Evolutionary conservation across 1,284 basidiomycete species (phyloP).

Genomic region (Ceratobasidium sp.): DNA sequence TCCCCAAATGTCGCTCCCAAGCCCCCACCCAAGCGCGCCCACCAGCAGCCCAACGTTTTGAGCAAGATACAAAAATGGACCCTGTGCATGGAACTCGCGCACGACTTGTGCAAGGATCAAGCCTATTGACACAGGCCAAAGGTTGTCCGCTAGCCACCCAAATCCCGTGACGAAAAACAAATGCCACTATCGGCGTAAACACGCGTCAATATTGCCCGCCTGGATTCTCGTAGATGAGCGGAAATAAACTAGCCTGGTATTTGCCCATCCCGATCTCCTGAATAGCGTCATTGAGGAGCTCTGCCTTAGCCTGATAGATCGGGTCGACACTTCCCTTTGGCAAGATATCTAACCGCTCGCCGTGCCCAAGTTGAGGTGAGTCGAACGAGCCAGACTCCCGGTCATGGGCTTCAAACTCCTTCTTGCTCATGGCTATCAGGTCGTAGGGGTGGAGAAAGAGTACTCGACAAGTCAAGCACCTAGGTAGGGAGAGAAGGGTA

Average conservation of each 20-base stretch:
- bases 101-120: conserved; percentile 52
- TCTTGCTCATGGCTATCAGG: not conserved
- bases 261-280: conserved; percentile 81
- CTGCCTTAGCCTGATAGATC: conserved; percentile 73
- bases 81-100: conserved; percentile 68
- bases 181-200: conserved; percentile 63
- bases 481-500: not conserved
- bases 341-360: no score
- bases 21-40: conserved; percentile 75
- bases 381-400: not conserved
- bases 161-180: conserved; percentile 75
- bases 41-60: conserved; percentile 74
- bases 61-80: conserved; percentile 69
- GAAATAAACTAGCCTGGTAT: conserved; percentile 76
- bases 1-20: conserved; percentile 74
- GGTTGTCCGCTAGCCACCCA: conserved; percentile 78
- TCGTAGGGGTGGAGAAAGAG: not conserved
- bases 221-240: conserved; percentile 31
- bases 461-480: not conserved
- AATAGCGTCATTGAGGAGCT: conserved; percentile 74
- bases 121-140: conserved; percentile 70
- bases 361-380: no score
- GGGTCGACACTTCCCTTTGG: conserved; percentile 69
- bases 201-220: not conserved
- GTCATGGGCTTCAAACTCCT: not conserved